Conservation (phyloP, 179 eudicot species). For the Actinidia arguta region DNA sequence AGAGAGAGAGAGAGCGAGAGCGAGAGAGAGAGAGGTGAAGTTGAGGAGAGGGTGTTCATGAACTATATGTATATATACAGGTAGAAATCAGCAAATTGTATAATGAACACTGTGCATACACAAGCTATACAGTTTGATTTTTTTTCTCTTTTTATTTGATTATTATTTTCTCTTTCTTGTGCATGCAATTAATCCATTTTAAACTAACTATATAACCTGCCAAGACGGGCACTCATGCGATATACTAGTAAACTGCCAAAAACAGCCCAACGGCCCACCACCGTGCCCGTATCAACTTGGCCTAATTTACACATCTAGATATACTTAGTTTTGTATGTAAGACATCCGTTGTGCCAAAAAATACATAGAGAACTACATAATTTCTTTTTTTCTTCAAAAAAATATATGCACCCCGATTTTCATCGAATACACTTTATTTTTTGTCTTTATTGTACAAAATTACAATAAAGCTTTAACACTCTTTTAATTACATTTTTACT, state of each 20-base stretch:
- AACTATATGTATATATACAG: background rate
- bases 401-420: too few species aligned
- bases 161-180: background rate
- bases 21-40: background rate
- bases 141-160: background rate
- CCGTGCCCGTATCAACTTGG: too few species aligned
- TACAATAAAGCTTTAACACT: too few species aligned
- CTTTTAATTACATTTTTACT: too few species aligned
- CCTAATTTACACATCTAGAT: too few species aligned
- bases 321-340: background rate
- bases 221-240: background rate
- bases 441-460: too few species aligned
- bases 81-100: background rate
- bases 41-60: constrained; percentile 10
- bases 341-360: background rate
- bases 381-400: too few species aligned
- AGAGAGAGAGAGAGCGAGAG: background rate
- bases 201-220: background rate
- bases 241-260: background rate
- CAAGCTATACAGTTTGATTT: background rate
- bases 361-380: background rate
- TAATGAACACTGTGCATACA: background rate
- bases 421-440: too few species aligned
- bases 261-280: too few species aligned
- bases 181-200: background rate